Evolutionary conservation across 108 stramenopile genomes (phyloP).

Genomic region (Ochromonas danica): DNA sequence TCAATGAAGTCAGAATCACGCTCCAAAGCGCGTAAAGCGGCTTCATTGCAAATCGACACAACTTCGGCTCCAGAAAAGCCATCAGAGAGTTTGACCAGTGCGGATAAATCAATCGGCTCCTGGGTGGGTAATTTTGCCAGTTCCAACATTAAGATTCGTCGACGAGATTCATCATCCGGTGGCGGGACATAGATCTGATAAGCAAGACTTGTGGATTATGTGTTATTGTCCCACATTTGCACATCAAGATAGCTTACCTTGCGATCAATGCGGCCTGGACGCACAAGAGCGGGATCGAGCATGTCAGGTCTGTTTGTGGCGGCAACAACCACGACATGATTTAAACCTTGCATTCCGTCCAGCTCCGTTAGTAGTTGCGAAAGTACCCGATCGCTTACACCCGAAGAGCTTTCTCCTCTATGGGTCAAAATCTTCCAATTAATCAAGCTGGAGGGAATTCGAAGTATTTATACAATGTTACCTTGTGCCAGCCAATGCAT

Average conservation of each 20-base stretch:
- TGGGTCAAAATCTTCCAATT: background rate
- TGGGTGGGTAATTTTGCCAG: constrained; percentile 44
- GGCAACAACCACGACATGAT: constrained; percentile 57
- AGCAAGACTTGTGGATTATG: background rate
- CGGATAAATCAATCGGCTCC: background rate
- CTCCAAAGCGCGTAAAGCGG: constrained; percentile 54
- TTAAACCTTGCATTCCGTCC: constrained; percentile 55
- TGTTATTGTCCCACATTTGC: background rate
- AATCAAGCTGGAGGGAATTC: background rate
- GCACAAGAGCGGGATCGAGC: constrained; percentile 56
- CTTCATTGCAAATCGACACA: constrained; percentile 52
- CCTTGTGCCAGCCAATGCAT: constrained; percentile 91
- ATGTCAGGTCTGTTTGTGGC: constrained; percentile 59
- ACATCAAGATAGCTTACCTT: constrained; percentile 29
- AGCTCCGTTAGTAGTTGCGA: constrained; percentile 56
- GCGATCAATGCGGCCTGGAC: constrained; percentile 58
- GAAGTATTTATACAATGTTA: constrained; percentile 18
- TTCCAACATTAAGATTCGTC: constrained; percentile 45
- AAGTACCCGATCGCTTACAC: constrained; percentile 21
- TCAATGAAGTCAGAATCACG: constrained; percentile 39
- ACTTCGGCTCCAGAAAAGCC: constrained; percentile 60
- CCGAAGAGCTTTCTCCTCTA: background rate
- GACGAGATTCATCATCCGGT: constrained; percentile 47
- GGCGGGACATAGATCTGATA: constrained; percentile 53
- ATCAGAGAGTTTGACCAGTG: constrained; percentile 34